Base-by-base conservation (phyloP, 1,284 basidiomycete genomes). In the Moesziomyces parantarcticus region DNA sequence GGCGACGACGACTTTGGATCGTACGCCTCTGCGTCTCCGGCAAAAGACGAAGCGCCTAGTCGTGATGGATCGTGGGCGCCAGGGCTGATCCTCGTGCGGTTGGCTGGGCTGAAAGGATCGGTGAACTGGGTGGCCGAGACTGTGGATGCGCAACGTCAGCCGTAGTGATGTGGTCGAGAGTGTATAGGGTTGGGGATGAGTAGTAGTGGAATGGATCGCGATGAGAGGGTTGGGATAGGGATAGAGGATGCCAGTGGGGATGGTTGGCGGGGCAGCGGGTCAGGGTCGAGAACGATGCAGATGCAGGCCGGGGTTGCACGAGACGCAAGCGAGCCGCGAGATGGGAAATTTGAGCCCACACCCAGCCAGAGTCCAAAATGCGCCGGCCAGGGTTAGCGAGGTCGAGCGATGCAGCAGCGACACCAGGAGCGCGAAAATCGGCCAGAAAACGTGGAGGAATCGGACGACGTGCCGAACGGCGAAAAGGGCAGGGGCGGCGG, bases 1-100 rank as follows among this genome's bases (percentile, higher is more conserved):
- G 69, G 63, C 22, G 68, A 71, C 22, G 68, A 71, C 18, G 63
- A 72, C 32, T 66, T 72, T n/a, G 69, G 69, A 47, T 66, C 69
- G 47, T 44, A 56, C 14, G 69, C 52, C 55, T 66, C 69, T 63
- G 62, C 57, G 63, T 72, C 55, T 25, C 59, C 56, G 23, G 42
- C 52, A 14, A 58, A 72, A 25, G 54, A 60, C 16, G 52, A 55
- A 5, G 56, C 29, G 21, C 44, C 44, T 18, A 58, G 50, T 34
- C 51, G 36, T 2, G 45, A 29, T 23, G 58, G 43, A 29, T 66
- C 63, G 40, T 36, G 54, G 25, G 21, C 42, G 26, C 51, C 40
- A 9, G 69, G 48, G 34, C 69, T 72, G 45, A 47, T 44, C 46
- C 43, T 51, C 52, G 41, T 62, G 14, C 63, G 69, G 20, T 65